Evolutionary conservation across 148 eudicot genomes (phyloP).

Genomic region (Diospyros kaki): DNA sequence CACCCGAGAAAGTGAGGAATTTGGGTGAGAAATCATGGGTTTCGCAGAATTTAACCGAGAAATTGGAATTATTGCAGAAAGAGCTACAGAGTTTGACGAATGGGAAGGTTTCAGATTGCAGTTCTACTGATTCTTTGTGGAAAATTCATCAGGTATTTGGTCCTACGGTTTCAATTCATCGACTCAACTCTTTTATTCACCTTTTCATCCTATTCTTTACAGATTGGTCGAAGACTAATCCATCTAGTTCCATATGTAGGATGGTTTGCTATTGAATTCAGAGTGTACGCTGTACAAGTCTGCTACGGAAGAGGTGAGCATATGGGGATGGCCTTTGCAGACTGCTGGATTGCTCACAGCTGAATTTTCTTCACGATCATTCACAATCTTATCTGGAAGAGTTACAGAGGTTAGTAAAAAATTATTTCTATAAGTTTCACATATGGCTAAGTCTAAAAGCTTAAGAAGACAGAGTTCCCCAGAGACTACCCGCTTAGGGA

Average conservation of each 20-base stretch:
- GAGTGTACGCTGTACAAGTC: constrained; percentile 47
- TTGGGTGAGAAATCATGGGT: constrained; percentile 29
- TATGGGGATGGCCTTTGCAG: constrained; percentile 87
- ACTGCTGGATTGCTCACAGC: constrained; percentile 68
- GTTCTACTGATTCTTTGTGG: constrained; percentile 44
- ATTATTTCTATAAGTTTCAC: background rate
- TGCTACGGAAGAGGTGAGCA: constrained; percentile 50
- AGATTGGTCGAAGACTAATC: background rate
- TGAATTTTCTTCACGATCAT: constrained; percentile 48
- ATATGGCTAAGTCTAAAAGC: too few relatives aligned
- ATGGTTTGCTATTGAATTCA: constrained; percentile 50
- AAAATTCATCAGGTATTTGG: constrained; percentile 46
- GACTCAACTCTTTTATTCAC: background rate
- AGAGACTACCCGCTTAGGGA: too few relatives aligned
- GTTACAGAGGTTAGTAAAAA: constrained; percentile 52
- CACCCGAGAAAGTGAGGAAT: constrained; percentile 28
- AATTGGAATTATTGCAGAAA: constrained; percentile 37
- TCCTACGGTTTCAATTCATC: too few relatives aligned
- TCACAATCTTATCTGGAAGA: constrained; percentile 53
- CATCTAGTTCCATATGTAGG: constrained; percentile 31
- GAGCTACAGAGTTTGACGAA: constrained; percentile 30
- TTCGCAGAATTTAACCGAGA: constrained; percentile 33
- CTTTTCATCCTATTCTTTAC: background rate
- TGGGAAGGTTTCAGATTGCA: constrained; percentile 33
- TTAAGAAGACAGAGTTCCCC: too few relatives aligned